Percentiles rank a stretch among this genome's conserved stretches.
Evolutionary conservation across 108 stramenopile species (phyloP).

Genomic region (Cyclotella kingstonii): DNA sequence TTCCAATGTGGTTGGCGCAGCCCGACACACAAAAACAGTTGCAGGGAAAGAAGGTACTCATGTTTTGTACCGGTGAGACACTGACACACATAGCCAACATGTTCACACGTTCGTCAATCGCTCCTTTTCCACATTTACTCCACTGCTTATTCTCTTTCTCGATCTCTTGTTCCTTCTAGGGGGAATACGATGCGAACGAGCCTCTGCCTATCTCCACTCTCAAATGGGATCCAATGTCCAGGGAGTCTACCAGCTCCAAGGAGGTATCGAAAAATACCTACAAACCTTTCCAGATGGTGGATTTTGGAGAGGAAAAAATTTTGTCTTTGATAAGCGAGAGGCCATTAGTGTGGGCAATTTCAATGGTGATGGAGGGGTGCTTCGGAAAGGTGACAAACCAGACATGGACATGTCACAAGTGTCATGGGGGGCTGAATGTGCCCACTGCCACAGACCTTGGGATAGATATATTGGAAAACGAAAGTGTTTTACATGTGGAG

Average conservation of each 20-base stretch:
- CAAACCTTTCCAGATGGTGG: constrained; percentile 85
- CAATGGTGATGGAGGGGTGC: constrained; percentile 82
- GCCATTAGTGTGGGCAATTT: constrained; percentile 72
- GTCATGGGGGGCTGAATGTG: constrained; percentile 45
- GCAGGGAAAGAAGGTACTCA: constrained; percentile 78
- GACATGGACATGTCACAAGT: constrained; percentile 25
- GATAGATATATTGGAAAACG: constrained; percentile 91
- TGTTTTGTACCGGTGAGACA: constrained; percentile 80
- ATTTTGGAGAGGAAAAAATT: constrained; percentile 80
- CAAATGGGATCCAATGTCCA: constrained; percentile 77
- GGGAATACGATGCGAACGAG: constrained; percentile 88
- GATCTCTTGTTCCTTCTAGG: constrained; percentile 14
- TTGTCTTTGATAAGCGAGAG: constrained; percentile 90
- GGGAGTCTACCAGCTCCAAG: constrained; percentile 87
- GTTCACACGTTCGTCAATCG: constrained; percentile 6
- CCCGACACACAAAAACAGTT: constrained; percentile 75
- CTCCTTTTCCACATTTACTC: not conserved
- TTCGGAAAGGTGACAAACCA: constrained; percentile 41
- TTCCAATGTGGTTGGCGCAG: constrained; percentile 78
- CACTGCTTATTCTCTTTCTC: not conserved
- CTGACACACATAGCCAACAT: too few relatives aligned
- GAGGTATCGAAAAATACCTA: constrained; percentile 85
- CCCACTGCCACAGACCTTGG: constrained; percentile 73
- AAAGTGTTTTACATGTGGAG: constrained; percentile 87
- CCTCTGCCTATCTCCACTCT: constrained; percentile 80